phyloP scores from a whole-genome alignment of 768 basidiomycete genomes.

The Dioszegia hungarica region DNA sequence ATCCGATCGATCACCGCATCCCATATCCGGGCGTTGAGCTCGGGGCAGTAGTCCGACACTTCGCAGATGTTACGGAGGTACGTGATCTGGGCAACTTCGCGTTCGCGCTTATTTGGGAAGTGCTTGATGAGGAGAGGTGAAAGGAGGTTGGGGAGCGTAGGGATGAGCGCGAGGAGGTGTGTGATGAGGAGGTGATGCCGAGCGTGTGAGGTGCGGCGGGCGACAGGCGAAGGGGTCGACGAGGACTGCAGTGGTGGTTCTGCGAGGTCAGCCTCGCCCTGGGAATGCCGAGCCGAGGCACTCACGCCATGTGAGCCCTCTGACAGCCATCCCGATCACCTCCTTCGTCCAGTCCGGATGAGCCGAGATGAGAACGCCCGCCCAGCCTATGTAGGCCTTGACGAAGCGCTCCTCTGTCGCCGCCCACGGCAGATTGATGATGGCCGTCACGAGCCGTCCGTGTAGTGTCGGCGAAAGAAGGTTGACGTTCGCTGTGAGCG shows the following conservation, averaged over 20 bases:
- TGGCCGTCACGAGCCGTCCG: slow-evolving; percentile 72
- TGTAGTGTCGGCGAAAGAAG: slow-evolving; percentile 72
- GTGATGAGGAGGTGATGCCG: slow-evolving; percentile 79
- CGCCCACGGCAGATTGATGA: slow-evolving; percentile 85
- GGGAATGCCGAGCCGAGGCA: neutral
- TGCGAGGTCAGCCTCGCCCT: neutral
- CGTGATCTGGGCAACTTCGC: slow-evolving; percentile 69
- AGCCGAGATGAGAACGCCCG: slow-evolving; percentile 85
- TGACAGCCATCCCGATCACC: slow-evolving; percentile 73
- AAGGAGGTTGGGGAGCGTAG: slow-evolving; percentile 81
- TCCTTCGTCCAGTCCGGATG: slow-evolving; percentile 83
- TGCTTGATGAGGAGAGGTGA: slow-evolving; percentile 74
- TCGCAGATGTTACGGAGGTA: slow-evolving; percentile 86
- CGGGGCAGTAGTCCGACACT: slow-evolving; percentile 80
- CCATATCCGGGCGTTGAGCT: slow-evolving; percentile 72
- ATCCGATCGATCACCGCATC: slow-evolving; percentile 87
- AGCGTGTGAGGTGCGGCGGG: slow-evolving; percentile 76
- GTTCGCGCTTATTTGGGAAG: slow-evolving; percentile 92
- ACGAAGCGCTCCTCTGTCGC: slow-evolving; percentile 75
- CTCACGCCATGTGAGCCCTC: slow-evolving; percentile 81
- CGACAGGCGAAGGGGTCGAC: slow-evolving; percentile 54
- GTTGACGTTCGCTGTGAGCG: slow-evolving; percentile 87
- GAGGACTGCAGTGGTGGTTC: neutral
- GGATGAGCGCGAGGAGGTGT: slow-evolving; percentile 81
- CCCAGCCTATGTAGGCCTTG: slow-evolving; percentile 79